These are phyloP conservation scores for Penicillium sp. DNA, from an alignment of 2,329 filamentous ascomycete genomes.

Conservation along the genomic window DNA sequence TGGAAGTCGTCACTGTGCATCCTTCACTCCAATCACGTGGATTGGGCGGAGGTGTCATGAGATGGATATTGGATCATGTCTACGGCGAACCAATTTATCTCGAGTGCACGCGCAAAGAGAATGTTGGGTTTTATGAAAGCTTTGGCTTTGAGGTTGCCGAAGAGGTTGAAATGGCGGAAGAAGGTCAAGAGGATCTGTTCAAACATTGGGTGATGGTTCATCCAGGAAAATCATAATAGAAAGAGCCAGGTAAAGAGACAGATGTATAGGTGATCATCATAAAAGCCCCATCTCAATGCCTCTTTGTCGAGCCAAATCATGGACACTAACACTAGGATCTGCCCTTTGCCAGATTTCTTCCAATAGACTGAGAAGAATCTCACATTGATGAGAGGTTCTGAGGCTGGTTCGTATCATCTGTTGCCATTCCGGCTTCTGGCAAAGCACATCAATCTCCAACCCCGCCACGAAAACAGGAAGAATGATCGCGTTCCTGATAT, in stretches of 20 bases:
- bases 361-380: constrained; percentile 19
- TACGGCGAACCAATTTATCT: constrained; percentile 17
- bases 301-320: constrained; percentile 21
- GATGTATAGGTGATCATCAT: constrained; percentile 1
- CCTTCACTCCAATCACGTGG: constrained; percentile 26
- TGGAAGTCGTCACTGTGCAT: constrained; percentile 30
- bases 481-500: constrained; percentile 27
- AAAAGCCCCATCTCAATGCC: constrained; percentile 30
- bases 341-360: constrained; percentile 27
- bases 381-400: constrained; percentile 9
- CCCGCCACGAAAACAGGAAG: constrained; percentile 29
- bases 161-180: constrained; percentile 20
- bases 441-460: constrained; percentile 15
- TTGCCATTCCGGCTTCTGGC: constrained; percentile 19
- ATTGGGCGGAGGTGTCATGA: constrained; percentile 20
- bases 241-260: too few species aligned
- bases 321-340: constrained; percentile 15
- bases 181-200: constrained; percentile 8
- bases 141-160: constrained; percentile 25
- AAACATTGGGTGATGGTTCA: constrained; percentile 28
- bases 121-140: constrained; percentile 24
- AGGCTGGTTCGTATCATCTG: constrained; percentile 15
- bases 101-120: constrained; percentile 24
- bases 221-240: neutral
- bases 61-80: constrained; percentile 15